phyloP scores from a whole-genome alignment of 371 early-diverging fungal genomes.

The Haplosporangium sp. region DNA sequence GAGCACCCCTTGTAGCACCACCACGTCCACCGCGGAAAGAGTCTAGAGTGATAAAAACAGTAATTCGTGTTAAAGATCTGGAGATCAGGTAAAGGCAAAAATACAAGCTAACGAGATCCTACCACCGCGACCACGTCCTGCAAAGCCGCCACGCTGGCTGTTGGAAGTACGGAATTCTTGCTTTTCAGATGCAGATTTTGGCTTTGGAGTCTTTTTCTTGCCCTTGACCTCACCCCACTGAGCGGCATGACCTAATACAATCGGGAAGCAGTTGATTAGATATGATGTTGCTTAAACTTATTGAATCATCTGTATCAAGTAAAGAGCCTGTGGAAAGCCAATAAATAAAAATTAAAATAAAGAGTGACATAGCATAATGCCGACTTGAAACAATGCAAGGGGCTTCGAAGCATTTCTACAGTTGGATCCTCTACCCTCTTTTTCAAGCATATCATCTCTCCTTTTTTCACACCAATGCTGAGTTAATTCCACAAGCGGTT shows the following conservation, averaged over 20 bases:
- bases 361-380: neutral
- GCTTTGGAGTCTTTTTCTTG: conserved; percentile 70
- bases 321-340: neutral
- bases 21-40: conserved; percentile 62
- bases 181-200: conserved; percentile 56
- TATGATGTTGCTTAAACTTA: conserved; percentile 4
- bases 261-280: neutral
- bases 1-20: conserved; percentile 57
- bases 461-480: neutral
- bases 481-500: neutral
- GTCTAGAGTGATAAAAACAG: conserved; percentile 15
- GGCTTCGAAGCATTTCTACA: neutral
- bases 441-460: neutral
- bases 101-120: neutral
- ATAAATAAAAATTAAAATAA: neutral
- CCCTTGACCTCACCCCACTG: conserved; percentile 94
- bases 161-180: conserved; percentile 40
- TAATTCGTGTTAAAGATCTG: neutral
- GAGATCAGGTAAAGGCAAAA: neutral
- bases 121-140: conserved; percentile 56
- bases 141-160: conserved; percentile 52
- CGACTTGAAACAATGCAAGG: neutral
- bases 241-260: conserved; percentile 76
- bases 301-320: neutral
- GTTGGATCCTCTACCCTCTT: neutral